phyloP scores from a whole-genome alignment of 2,329 filamentous ascomycete genomes.

The Verticillium nonalfalfae region DNA sequence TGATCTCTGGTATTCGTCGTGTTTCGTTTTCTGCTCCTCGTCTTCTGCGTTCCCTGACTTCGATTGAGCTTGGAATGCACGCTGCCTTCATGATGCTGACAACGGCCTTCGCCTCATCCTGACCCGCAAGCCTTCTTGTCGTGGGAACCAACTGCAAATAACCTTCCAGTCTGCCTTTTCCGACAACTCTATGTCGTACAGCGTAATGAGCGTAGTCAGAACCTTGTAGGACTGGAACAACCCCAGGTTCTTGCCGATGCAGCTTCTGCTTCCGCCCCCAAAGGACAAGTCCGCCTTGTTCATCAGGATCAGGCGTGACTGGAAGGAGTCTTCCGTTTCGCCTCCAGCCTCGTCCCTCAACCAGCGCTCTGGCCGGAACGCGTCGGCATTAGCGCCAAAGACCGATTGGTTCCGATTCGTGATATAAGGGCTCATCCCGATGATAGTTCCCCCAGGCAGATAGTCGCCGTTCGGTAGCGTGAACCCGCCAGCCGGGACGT shows the following conservation, averaged over 20 bases:
- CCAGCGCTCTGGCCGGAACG: slow-evolving; percentile 35
- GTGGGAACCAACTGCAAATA: slow-evolving; percentile 14
- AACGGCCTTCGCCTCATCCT: not conserved
- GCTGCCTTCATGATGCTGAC: not conserved
- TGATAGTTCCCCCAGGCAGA: slow-evolving; percentile 21
- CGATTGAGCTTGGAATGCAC: too few relatives aligned
- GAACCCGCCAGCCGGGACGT: slow-evolving; percentile 31
- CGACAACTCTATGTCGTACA: slow-evolving; percentile 25
- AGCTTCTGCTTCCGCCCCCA: slow-evolving; percentile 32
- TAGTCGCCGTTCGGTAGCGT: slow-evolving; percentile 20
- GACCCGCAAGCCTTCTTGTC: slow-evolving; percentile 19
- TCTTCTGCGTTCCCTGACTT: too few relatives aligned
- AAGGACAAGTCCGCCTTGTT: slow-evolving; percentile 30
- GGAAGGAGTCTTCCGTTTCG: slow-evolving; percentile 12
- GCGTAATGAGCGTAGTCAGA: slow-evolving; percentile 32
- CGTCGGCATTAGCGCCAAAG: slow-evolving; percentile 34
- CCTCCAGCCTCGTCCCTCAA: slow-evolving; percentile 14
- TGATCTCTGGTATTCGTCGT: too few relatives aligned
- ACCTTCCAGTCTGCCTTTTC: slow-evolving; percentile 15
- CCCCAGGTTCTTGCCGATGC: slow-evolving; percentile 33
- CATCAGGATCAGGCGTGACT: slow-evolving; percentile 23
- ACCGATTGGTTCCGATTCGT: slow-evolving; percentile 24
- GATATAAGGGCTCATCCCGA: slow-evolving; percentile 29
- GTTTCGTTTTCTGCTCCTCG: too few relatives aligned
- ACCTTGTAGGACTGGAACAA: slow-evolving; percentile 38